Base-by-base conservation (phyloP, 2,329 filamentous ascomycete species). In the Parafenestella ontariensis region DNA sequence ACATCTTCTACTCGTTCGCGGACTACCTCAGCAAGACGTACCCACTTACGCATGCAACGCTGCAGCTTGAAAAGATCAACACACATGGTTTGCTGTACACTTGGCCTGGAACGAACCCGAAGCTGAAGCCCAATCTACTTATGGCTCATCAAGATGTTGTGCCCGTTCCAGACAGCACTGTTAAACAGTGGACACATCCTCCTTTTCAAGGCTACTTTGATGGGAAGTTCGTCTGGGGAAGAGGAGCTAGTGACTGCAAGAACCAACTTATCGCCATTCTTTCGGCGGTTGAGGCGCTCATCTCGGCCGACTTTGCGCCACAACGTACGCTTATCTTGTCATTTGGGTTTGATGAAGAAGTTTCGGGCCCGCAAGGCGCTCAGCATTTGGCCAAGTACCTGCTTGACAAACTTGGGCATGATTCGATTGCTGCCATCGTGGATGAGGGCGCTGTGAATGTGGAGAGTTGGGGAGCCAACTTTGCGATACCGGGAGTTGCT, bases 101-200 rank as follows among this genome's bases (percentile, higher is more conserved):
- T 2, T 84, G 85, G 81, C 56, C 80, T 34, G 86, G 86, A 3
- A 78, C 75, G 6, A 76, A 86, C 31, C 54, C 70, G 2, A 68
- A 65, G 1, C 71, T 86, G 33, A 85, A 83, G 69, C 85, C 85
- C 0, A 80, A 82, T 3, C 72, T 88, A 20, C 74, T 89, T 33
- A 84, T 87, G 78, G 86, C 85, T 1, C 86, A 88, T 68, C 85
- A 87, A 66, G 87, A 89, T 66, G 85, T 87, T 8, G 86, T 89
- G 2, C 85, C 85, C 1, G 85, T 86, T 0, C 71, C 70, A 5
- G 64, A 71, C 3, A 78, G 78, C 2, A 76, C 80, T 5, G 76
- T 82, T 4, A 83, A 81, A 3, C 57, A 82, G 36, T 89, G 86
- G 86, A 85, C 80, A 0, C 73, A 88, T 69, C 82, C 84, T 0